phyloP scores from a whole-genome alignment of 2,329 filamentous ascomycete species.

The Ophiostoma ulmi region DNA sequence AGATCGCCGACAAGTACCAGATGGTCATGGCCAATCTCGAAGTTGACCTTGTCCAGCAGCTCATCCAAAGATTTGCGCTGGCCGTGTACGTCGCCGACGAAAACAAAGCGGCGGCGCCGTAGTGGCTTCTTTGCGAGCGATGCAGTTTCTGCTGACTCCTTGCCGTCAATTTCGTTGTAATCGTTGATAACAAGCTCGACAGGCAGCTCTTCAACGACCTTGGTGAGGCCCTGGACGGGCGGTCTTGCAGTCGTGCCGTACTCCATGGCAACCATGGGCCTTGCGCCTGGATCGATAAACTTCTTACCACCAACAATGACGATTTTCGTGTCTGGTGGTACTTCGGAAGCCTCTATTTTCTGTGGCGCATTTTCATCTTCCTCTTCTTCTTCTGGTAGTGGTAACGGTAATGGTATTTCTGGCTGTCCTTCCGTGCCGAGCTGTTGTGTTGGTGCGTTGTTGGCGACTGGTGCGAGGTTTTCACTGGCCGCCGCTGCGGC shows the following conservation, averaged over 20 bases:
- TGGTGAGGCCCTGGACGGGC: slow-evolving; percentile 33
- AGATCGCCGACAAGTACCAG: slow-evolving; percentile 73
- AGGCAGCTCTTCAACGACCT: slow-evolving; percentile 33
- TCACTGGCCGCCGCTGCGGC: neutral
- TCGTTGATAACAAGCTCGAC: slow-evolving; percentile 30
- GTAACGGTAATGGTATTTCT: neutral
- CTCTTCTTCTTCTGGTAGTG: slow-evolving; percentile 4
- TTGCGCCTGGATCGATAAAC: neutral
- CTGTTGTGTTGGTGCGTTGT: neutral
- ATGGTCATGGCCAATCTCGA: slow-evolving; percentile 60
- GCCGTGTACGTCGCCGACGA: slow-evolving; percentile 91
- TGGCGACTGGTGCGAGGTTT: slow-evolving; percentile 3
- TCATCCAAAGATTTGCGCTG: slow-evolving; percentile 62
- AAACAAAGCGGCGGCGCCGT: slow-evolving; percentile 56
- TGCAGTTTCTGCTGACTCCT: slow-evolving; percentile 29
- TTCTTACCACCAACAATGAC: neutral
- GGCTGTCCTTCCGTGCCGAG: neutral
- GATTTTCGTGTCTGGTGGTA: neutral
- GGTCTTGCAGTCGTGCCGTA: slow-evolving; percentile 41
- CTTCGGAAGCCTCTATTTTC: neutral
- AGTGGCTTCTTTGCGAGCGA: slow-evolving; percentile 31
- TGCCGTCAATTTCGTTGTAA: slow-evolving; percentile 27
- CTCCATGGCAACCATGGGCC: slow-evolving; percentile 23
- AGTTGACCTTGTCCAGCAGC: slow-evolving; percentile 63
- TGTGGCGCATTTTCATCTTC: slow-evolving; percentile 1